Percentiles rank a stretch among this genome's conserved stretches.
Evolutionary conservation across 2,329 filamentous ascomycete species (phyloP).

Genomic region (Zymoseptoria crescenta): DNA sequence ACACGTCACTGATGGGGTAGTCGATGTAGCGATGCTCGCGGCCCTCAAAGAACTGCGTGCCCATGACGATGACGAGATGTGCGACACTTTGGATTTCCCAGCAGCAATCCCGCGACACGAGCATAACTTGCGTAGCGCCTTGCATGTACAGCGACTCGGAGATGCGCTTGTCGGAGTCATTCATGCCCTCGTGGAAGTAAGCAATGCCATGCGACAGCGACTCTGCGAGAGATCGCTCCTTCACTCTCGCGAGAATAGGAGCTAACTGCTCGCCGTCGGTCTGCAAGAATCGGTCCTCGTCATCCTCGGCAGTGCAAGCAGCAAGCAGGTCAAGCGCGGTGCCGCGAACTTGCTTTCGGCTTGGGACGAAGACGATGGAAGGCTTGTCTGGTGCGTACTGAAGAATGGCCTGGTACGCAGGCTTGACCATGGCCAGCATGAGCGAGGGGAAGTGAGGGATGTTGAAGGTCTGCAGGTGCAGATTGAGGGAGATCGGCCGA

Average conservation of each 20-base stretch:
- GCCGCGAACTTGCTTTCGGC: slow-evolving; percentile 80
- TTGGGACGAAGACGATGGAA: slow-evolving; percentile 85
- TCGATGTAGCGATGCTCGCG: slow-evolving; percentile 95
- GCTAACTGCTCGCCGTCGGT: slow-evolving; percentile 73
- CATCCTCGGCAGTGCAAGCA: slow-evolving; percentile 79
- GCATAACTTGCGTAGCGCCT: slow-evolving; percentile 79
- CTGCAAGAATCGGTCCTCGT: slow-evolving; percentile 90
- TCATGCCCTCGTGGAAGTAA: slow-evolving; percentile 94
- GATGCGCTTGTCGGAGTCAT: slow-evolving; percentile 80
- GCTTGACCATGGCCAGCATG: slow-evolving; percentile 98
- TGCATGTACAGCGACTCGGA: slow-evolving; percentile 86
- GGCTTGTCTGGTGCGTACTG: slow-evolving; percentile 86
- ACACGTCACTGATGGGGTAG: slow-evolving; percentile 84
- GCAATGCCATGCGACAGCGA: slow-evolving; percentile 89
- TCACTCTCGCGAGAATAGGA: slow-evolving; percentile 72
- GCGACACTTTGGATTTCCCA: slow-evolving; percentile 89
- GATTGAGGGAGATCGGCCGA: slow-evolving; percentile 78
- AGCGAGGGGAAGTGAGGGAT: slow-evolving; percentile 96
- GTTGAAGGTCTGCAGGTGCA: slow-evolving; percentile 90
- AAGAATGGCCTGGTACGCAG: slow-evolving; percentile 79
- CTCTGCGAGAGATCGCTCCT: slow-evolving; percentile 80
- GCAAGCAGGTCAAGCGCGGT: slow-evolving; percentile 81
- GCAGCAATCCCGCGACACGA: slow-evolving; percentile 80
- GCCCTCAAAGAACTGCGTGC: slow-evolving; percentile 94
- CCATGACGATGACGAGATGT: slow-evolving; percentile 92